phyloP scores from a whole-genome alignment of 805 yeast genomes.

The Wickerhamiella domercqiae region DNA sequence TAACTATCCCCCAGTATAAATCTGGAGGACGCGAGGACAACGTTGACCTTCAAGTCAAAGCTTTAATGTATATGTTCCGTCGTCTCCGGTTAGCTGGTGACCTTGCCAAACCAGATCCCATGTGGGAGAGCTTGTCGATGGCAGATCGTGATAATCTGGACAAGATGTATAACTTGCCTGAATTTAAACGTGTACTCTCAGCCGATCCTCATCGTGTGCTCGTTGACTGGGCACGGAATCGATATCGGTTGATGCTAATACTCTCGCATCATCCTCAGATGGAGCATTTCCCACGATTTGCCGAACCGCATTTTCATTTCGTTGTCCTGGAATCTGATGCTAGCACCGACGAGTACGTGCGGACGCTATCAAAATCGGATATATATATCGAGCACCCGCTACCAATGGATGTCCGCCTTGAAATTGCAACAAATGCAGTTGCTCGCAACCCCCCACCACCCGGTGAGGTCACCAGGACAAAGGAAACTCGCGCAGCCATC shows the following conservation, averaged over 20 bases:
- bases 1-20: constrained; percentile 35
- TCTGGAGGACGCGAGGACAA: constrained; percentile 39
- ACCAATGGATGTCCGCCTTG: constrained; percentile 27
- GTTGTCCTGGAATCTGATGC: constrained; percentile 29
- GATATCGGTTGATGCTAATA: constrained; percentile 46
- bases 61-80: constrained; percentile 42
- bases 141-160: constrained; percentile 33
- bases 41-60: constrained; percentile 44
- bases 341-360: constrained; percentile 32
- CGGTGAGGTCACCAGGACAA: constrained; percentile 5
- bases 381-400: constrained; percentile 44
- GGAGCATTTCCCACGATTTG: constrained; percentile 21
- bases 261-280: constrained; percentile 35
- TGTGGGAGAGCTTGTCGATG: constrained; percentile 14
- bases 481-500: constrained; percentile 28
- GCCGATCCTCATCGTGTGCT: constrained; percentile 48
- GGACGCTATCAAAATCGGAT: constrained; percentile 32
- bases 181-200: constrained; percentile 30
- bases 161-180: constrained; percentile 34
- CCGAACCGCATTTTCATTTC: constrained; percentile 24
- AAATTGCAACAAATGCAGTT: constrained; percentile 27
- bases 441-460: constrained; percentile 5
- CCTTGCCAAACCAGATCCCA: constrained; percentile 7
- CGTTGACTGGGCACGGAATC: constrained; percentile 51
- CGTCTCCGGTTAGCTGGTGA: constrained; percentile 21